phyloP scores from a whole-genome alignment of 768 basidiomycete genomes.

The Panellus pusillus region DNA sequence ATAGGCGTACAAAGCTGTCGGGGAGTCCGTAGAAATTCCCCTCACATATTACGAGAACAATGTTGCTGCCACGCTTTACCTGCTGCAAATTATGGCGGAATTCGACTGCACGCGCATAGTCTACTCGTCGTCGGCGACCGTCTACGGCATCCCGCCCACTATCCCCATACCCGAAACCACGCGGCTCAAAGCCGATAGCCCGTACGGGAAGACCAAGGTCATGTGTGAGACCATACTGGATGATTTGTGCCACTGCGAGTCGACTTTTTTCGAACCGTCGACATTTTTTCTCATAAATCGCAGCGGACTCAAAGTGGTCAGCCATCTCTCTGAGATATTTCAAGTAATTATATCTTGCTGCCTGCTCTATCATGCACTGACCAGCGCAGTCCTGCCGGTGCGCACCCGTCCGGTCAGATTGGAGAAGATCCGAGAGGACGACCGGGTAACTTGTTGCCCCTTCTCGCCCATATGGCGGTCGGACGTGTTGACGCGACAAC shows the following conservation, averaged over 20 bases:
- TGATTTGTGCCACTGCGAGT: constrained; percentile 78
- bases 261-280: not conserved
- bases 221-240: constrained; percentile 90
- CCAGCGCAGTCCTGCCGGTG: constrained; percentile 83
- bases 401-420: constrained; percentile 91
- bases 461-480: constrained; percentile 92
- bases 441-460: constrained; percentile 91
- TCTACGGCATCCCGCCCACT: constrained; percentile 89
- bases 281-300: constrained; percentile 13
- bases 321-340: constrained; percentile 93
- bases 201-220: constrained; percentile 95
- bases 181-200: constrained; percentile 83
- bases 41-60: constrained; percentile 94
- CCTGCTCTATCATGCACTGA: not conserved
- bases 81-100: constrained; percentile 84
- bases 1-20: constrained; percentile 96
- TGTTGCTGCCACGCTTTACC: constrained; percentile 81
- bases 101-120: constrained; percentile 86
- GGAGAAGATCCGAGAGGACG: constrained; percentile 97
- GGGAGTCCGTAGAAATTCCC: constrained; percentile 93
- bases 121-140: constrained; percentile 97
- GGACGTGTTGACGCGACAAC: constrained; percentile 75
- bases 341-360: constrained; percentile 58
- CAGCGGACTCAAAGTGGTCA: constrained; percentile 75
- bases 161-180: constrained; percentile 96